phyloP scores from a whole-genome alignment of 129 eudicot genomes.

The Flaveria sonorensis region DNA sequence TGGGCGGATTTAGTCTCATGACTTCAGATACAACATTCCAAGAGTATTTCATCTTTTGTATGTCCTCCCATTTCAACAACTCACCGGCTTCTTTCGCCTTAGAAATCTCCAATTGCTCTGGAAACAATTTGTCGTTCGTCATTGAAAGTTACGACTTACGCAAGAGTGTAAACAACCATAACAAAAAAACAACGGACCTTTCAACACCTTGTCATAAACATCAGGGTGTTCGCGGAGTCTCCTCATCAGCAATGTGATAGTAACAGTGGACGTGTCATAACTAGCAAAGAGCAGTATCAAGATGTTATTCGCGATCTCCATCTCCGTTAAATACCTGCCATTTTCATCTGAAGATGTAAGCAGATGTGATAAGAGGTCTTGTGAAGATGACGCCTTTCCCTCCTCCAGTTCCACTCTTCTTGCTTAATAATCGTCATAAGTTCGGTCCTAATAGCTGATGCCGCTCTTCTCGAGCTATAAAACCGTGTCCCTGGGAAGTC shows the following conservation, averaged over 20 bases:
- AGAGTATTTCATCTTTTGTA: conserved; percentile 77
- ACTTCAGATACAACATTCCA: conserved; percentile 69
- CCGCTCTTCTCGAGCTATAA: conserved; percentile 19
- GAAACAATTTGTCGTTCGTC: neutral
- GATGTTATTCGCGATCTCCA: conserved; percentile 30
- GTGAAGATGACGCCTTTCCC: conserved; percentile 1
- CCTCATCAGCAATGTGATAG: conserved; percentile 38
- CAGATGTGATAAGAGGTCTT: conserved; percentile 20
- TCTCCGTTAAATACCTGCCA: neutral
- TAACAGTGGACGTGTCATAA: conserved; percentile 26
- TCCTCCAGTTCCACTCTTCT: conserved; percentile 8
- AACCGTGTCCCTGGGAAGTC: conserved; percentile 27
- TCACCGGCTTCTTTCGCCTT: conserved; percentile 45
- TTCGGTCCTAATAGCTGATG: neutral
- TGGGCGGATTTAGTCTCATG: conserved; percentile 59
- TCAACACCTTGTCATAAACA: conserved; percentile 51
- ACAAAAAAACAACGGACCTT: conserved; percentile 36
- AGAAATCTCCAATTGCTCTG: conserved; percentile 56
- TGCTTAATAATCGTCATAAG: conserved; percentile 13
- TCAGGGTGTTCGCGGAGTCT: conserved; percentile 49
- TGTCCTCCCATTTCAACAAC: conserved; percentile 45
- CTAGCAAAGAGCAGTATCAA: conserved; percentile 26
- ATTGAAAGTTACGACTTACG: too few relatives aligned
- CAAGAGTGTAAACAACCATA: too few relatives aligned
- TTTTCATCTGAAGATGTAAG: conserved; percentile 25